Evolutionary conservation across 176 grass and related monocot genomes (phyloP), one percentile per base, ranked within the genome.

Genomic region (Typha latifolia): DNA sequence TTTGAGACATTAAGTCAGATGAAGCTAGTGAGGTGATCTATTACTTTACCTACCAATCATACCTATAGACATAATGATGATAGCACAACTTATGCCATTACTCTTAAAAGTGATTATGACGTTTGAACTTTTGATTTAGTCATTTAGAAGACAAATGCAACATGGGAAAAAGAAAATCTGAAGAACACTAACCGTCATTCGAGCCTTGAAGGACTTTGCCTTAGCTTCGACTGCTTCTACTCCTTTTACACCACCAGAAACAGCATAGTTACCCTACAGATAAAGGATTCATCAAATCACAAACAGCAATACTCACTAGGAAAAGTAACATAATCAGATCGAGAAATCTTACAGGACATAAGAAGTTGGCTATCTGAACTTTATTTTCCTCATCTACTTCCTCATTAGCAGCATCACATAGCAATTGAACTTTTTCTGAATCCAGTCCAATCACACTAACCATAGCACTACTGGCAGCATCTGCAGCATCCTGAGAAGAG

Each of bases 121-220:
- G 15, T 57, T 57, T 3, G 1, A 57, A 57, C 52, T 18, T 10
- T 14, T 7, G 14, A n/a, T n/a, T n/a, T n/a, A n/a, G n/a, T n/a
- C n/a, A 57, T 43, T 47, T 16, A 59, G 51, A 48, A 71, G 52
- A 34, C 14, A 49, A 3, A 5, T 37, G 24, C 7, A 37, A 37
- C 34, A 6, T 37, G 34, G 34, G 34, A 37, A 76, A 18, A 47
- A 56, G 2, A 47, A 16, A 19, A 47, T 19, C 24, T 13, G 37
- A 73, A 61, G 51, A 26, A 6, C 47, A 93, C 94, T 81, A 52
- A 99, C 89, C 73, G 89, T 90, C 94, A 93, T 99, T 62, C 86
- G 87, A 66, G 94, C 94, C 73, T 99, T 99, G 29, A 99, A 99
- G 47, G 86, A 99, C 74, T 99, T 99, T 57, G 94, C 94, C 81